Base-by-base conservation (phyloP, 73 alveolate species). In the Symbiodinium natans region DNA sequence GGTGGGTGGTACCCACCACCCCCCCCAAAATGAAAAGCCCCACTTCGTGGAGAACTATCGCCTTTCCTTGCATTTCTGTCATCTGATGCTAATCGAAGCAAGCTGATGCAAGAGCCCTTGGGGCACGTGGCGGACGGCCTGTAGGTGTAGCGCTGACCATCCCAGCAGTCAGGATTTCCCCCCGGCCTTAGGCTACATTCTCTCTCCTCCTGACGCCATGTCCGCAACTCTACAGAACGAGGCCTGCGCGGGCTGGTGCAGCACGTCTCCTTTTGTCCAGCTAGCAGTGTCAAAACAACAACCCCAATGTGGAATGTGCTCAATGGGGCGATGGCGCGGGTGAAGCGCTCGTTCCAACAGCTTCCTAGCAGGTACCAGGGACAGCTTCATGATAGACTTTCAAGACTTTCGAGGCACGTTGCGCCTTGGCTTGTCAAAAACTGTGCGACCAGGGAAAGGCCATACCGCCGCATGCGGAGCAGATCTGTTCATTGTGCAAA, bases 161-260 rank as follows among this genome's bases (percentile, higher is more conserved):
- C 80, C 80, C 80, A 63, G 80, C 80, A 63, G 38, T 63, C 80
- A 27, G 36, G 80, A 63, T 63, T 63, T 63, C 80, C 80, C 11
- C 36, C 36, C 11, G 80, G 80, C 80, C 80, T 63, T n/a, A 36
- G 71, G 15, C 71, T n/a, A n/a, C n/a, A n/a, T n/a, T n/a, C n/a
- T n/a, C 56, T 43, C 11, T 11, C 6, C 19, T 6, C 56, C 23
- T 52, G 68, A 4, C 29, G 56, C 5, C 56, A 43, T 43, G 56
- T 8, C 56, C 5, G 56, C 11, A 5, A 43, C 56, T 5, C 11
- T 5, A 43, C 56, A 3, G 39, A 63, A 9, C 27, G 5, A 63
- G 80, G 11, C 36, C 80, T 23, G 40, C 36, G 23, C 80, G 15
- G 80, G 29, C 40, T n/a, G 80, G 80, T 63, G 80, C 80, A 63